These are phyloP conservation scores for Cercophora samala DNA, from an alignment of 495 filamentous ascomycete species.

Conservation along the genomic window DNA sequence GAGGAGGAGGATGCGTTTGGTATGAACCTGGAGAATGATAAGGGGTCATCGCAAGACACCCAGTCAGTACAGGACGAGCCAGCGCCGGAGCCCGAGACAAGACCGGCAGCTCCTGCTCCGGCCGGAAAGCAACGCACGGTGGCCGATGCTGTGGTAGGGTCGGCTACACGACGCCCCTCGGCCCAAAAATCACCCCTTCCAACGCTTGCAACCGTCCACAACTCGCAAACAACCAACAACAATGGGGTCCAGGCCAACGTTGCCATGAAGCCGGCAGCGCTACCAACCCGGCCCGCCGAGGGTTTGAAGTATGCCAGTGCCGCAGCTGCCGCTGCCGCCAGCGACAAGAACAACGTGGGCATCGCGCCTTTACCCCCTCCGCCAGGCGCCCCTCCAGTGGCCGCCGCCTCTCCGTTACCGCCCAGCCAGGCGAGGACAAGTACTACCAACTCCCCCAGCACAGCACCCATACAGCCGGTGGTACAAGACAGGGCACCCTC, in stretches of 20 bases:
- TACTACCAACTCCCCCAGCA: constrained; percentile 44
- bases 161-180: constrained; percentile 71
- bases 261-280: constrained; percentile 85
- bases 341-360: constrained; percentile 91
- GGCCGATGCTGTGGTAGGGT: constrained; percentile 47
- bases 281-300: constrained; percentile 80
- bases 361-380: constrained; percentile 89
- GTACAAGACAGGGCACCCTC: constrained; percentile 36
- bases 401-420: constrained; percentile 50
- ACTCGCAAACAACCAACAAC: constrained; percentile 58
- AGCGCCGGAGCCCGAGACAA: constrained; percentile 57
- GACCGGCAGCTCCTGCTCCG: constrained; percentile 42
- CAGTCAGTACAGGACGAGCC: constrained; percentile 87
- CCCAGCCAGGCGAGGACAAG: constrained; percentile 40
- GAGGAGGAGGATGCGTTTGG: constrained; percentile 86
- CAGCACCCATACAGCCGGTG: constrained; percentile 40
- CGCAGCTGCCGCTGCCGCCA: constrained; percentile 89
- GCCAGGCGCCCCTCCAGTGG: constrained; percentile 48
- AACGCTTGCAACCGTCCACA: constrained; percentile 78
- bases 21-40: constrained; percentile 76
- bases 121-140: constrained; percentile 52
- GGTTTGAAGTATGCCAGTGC: constrained; percentile 95
- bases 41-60: constrained; percentile 89
- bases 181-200: constrained; percentile 92
- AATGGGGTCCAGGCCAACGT: constrained; percentile 52